Percentiles rank a stretch among this genome's conserved stretches.
phyloP scores from a whole-genome alignment of 306 rosid genomes.

The Cicer pinnatifidum region DNA sequence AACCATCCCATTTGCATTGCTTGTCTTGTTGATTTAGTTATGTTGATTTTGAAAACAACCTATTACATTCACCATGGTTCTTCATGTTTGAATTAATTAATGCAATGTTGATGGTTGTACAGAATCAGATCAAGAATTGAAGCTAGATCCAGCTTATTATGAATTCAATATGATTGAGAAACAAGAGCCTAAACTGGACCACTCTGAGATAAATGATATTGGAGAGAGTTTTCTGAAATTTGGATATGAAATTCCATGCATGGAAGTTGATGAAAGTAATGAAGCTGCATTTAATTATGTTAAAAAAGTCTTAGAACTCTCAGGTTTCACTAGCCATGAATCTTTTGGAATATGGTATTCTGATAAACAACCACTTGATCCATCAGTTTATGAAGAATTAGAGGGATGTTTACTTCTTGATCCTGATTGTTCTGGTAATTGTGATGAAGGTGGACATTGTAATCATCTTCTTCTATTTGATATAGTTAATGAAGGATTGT shows the following conservation, averaged over 20 bases:
- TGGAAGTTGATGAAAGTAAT: conserved; percentile 49
- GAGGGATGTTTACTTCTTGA: conserved; percentile 62
- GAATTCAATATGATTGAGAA: conserved; percentile 39
- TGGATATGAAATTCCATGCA: conserved; percentile 38
- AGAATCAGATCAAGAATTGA: conserved; percentile 44
- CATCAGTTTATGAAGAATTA: conserved; percentile 54
- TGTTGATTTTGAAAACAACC: not conserved
- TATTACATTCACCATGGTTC: not conserved
- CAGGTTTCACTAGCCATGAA: conserved; percentile 54
- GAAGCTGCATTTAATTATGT: conserved; percentile 69
- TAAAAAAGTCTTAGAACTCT: conserved; percentile 67
- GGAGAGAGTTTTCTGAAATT: conserved; percentile 31
- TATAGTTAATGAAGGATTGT: conserved; percentile 68
- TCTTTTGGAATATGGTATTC: conserved; percentile 63
- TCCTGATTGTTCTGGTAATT: conserved; percentile 57
- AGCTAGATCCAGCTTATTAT: not conserved
- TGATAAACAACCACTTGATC: conserved; percentile 62
- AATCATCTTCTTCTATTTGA: conserved; percentile 76
- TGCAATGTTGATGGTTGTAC: conserved; percentile 17
- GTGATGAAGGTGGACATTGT: conserved; percentile 50
- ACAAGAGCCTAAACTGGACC: conserved; percentile 36
- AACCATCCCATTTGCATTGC: not conserved
- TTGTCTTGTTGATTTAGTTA: conserved; percentile 16
- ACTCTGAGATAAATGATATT: conserved; percentile 27
- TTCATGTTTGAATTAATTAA: not conserved